Percentiles rank a stretch among this genome's conserved stretches.
phyloP scores from a whole-genome alignment of 495 filamentous ascomycete genomes.

The Stereocaulon alpinum region DNA sequence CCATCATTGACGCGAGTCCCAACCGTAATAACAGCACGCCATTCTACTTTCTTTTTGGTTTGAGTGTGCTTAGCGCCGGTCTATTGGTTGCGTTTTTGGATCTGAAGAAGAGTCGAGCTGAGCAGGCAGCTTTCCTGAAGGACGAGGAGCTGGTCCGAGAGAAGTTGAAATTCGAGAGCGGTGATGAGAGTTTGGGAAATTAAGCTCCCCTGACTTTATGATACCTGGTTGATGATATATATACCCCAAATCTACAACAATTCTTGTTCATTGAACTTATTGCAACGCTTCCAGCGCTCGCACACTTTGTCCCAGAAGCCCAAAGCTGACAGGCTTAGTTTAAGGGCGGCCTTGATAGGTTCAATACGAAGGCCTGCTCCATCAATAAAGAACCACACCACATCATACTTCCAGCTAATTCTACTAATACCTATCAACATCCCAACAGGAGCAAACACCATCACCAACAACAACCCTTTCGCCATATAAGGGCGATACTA shows the following conservation, averaged over 20 bases:
- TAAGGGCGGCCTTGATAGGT: too few species aligned
- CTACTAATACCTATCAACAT: too few species aligned
- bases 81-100: constrained; percentile 45
- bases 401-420: too few species aligned
- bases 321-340: too few species aligned
- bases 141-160: constrained; percentile 29
- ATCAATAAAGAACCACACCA: too few species aligned
- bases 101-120: constrained; percentile 46
- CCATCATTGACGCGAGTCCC: constrained; percentile 53
- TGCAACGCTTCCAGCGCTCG: too few species aligned
- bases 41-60: constrained; percentile 53
- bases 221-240: not conserved
- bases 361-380: too few species aligned
- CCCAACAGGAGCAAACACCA: too few species aligned
- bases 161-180: constrained; percentile 1
- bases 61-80: constrained; percentile 45
- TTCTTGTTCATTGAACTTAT: too few species aligned
- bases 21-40: constrained; percentile 44
- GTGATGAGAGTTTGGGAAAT: not conserved
- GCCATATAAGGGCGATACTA: too few species aligned
- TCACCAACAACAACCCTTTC: too few species aligned
- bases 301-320: too few species aligned
- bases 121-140: constrained; percentile 44
- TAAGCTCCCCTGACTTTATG: not conserved
- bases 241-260: not conserved